Evolutionary conservation across 1,284 basidiomycete species (phyloP), one percentile per base, ranked within the genome.

Genomic region (Ganoderma sinense): DNA sequence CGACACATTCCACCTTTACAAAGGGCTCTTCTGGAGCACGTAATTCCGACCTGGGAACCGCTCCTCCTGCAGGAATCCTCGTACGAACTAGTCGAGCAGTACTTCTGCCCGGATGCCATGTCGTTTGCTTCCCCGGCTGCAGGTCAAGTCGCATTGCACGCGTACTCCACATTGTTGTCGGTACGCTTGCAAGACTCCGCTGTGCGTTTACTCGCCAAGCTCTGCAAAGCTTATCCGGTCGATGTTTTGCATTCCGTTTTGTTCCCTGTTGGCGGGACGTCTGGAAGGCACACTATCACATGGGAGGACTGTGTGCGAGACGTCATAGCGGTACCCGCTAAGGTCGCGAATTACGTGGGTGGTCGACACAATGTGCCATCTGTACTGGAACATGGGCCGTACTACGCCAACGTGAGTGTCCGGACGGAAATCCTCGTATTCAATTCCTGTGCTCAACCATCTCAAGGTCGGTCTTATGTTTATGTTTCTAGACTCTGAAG

Each of bases 301-400:
- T 96, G 94, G 94, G 91, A 92, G 72, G 89, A 92, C 72, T 88
- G 84, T 73, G 86, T 94, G 26, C 86, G 86, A n/a, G 85, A 87
- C 71, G 69, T 90, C 13, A 80, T 88, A 58, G 83, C 87, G 13
- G 80, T 94, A 5, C 92, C 94, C 36, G 80, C 81, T 14, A 93
- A 88, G 77, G 86, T 92, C 16, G 90, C 92, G 18, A 96, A 96
- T 78, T 84, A 84, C 6, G 77, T 88, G 58, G 82, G 79, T 53
- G 82, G 79, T 29, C 78, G 79, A 64, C 75, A 72, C 39, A 73
- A 77, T 29, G 76, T 88, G 10, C 89, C 90, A 0, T 45, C 69
- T n/a, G 78, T 75, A 16, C 80, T 94, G 48, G 85, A 88, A 67
- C 83, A 88, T 71, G 85, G 84, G 14, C 70, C 76, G 6, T 93